Percentiles rank a stretch among this genome's conserved stretches.
Conservation (phyloP, 2,329 filamentous ascomycete genomes). For the Parastagonospora avenae region DNA sequence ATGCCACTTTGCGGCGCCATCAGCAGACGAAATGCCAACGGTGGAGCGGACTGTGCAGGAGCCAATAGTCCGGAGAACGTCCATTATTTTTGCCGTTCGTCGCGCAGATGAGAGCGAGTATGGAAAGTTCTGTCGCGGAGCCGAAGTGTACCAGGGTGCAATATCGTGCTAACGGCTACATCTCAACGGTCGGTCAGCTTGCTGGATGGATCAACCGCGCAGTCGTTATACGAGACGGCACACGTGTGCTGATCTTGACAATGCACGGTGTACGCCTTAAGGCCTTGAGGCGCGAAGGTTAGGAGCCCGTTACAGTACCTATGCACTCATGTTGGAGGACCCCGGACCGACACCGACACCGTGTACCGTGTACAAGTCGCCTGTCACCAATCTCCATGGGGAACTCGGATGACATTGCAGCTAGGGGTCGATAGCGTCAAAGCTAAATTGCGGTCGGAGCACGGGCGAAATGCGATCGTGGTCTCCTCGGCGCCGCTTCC, state of each 20-base stretch:
- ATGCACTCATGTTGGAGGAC: too few relatives aligned
- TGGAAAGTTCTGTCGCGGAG: neutral
- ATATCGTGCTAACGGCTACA: neutral
- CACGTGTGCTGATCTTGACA: neutral
- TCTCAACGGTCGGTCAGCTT: neutral
- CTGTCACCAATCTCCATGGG: too few relatives aligned
- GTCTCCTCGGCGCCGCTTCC: too few relatives aligned
- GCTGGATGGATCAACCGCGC: neutral
- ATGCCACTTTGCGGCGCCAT: constrained; percentile 21
- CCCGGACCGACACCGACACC: too few relatives aligned
- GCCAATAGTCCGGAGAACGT: constrained; percentile 13
- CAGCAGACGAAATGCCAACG: constrained; percentile 15
- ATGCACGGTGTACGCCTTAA: neutral
- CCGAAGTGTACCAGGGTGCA: too few relatives aligned
- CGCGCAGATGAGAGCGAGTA: neutral
- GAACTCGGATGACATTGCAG: too few relatives aligned
- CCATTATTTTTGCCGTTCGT: constrained; percentile 4
- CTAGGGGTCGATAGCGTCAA: too few relatives aligned
- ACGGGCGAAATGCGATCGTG: too few relatives aligned
- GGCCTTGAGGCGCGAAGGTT: too few relatives aligned
- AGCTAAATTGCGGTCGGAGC: too few relatives aligned
- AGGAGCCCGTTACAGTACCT: too few relatives aligned
- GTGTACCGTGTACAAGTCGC: too few relatives aligned
- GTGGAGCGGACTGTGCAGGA: constrained; percentile 13
- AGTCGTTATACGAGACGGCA: neutral